Base-by-base conservation (phyloP, 345 rosid genomes). In the Hibiscus trionum region DNA sequence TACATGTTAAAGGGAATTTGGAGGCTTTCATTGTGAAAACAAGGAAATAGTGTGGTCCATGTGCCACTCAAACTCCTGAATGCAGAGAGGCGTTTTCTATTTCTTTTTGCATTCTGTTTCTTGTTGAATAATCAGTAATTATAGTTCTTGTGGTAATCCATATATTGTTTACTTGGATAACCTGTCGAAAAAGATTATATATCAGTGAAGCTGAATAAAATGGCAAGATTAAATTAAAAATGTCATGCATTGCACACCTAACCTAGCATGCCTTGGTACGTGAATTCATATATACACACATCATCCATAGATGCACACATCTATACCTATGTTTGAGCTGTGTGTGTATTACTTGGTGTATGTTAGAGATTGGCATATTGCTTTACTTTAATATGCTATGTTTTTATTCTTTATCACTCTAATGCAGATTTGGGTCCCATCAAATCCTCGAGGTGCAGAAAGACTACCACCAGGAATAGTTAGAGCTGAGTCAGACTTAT, bases 361-460 rank as follows among this genome's bases (percentile, higher is more conserved):
- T 58, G 35, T 10, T 58, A 11, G 62, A 24, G 10, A 10, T 57
- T 29, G 31, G 31, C 31, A 29, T 35, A 35, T 35, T 58, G 62
- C 62, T 24, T 11, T 58, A 58, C 37, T 27, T 73, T 27, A 69
- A 49, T 57, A 19, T 66, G 55, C 62, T 27, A n/a, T 21, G 5
- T 53, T 76, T 70, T 59, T 53, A 77, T 72, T 66, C 62, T 39
- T 72, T 29, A 8, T 71, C 72, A 49, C 46, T 76, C 35, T 76
- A 56, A 58, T 56, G 68, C 85, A 96, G 99, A 91, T 96, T 49
- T 96, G 98, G 98, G 98, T 84, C 71, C 87, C 99, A 24, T 84
- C 96, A 66, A 96, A 96, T 84, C 98, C 99, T 66, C 92, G 88
- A 75, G 99, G 99, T 59, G 93, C 97, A 29, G 98, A 96, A 83